phyloP scores from a whole-genome alignment of 441 rosid genomes.

The Adansonia madagascariensis region DNA sequence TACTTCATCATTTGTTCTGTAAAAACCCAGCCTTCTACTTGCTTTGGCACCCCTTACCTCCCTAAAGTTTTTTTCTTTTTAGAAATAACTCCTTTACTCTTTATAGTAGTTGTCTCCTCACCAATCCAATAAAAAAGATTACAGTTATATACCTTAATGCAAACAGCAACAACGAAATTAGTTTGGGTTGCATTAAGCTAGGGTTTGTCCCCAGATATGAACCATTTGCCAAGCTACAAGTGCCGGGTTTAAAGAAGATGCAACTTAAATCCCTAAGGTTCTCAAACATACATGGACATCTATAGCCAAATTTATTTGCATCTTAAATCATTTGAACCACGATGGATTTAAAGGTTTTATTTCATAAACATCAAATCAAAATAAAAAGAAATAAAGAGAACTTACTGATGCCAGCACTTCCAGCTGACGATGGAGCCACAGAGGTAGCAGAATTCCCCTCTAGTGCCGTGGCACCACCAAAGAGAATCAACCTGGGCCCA shows the following conservation, averaged over 20 bases:
- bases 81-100: neutral
- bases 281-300: slow-evolving; percentile 3
- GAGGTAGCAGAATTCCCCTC: slow-evolving; percentile 91
- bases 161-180: neutral
- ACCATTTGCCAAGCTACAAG: neutral
- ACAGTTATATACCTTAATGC: neutral
- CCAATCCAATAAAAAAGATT: neutral
- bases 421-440: slow-evolving; percentile 88
- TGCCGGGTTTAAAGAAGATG: neutral
- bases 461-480: slow-evolving; percentile 97
- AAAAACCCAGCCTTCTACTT: neutral
- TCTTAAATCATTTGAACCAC: neutral
- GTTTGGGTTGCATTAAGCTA: neutral
- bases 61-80: neutral
- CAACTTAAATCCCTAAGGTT: neutral
- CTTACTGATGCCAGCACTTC: slow-evolving; percentile 95
- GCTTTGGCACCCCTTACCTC: neutral
- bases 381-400: slow-evolving; percentile 17
- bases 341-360: neutral
- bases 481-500: slow-evolving; percentile 88
- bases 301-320: slow-evolving; percentile 1
- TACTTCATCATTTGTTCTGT: neutral
- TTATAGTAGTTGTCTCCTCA: neutral
- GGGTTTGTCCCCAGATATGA: slow-evolving; percentile 14
- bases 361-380: neutral